A percentile compares a stretch with the other conserved stretches of the same genome.
Evolutionary conservation across 139 green algal species (phyloP).

Genomic region (Chlamydomonas sphaeroides): DNA sequence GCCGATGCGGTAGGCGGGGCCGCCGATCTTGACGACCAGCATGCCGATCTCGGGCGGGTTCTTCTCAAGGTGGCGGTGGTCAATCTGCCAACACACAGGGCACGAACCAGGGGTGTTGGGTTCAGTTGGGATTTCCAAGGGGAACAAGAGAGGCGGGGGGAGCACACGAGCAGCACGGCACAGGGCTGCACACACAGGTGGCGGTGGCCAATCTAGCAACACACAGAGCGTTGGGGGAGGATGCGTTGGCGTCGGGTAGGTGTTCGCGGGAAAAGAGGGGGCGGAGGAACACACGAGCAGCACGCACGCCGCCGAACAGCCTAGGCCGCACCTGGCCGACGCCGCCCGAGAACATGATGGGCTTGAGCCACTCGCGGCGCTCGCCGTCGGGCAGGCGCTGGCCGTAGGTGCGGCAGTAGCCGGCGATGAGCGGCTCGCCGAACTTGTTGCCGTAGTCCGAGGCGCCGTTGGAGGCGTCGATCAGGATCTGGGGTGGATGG

Average conservation of each 20-base stretch:
- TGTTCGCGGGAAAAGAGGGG: slow-evolving; percentile 46
- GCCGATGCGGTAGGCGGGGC: slow-evolving; percentile 98
- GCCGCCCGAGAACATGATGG: slow-evolving; percentile 96
- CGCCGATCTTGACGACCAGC: slow-evolving; percentile 99
- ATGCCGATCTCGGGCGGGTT: slow-evolving; percentile 83
- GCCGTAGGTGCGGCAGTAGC: slow-evolving; percentile 96
- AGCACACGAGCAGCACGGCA: too few species aligned
- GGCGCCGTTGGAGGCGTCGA: slow-evolving; percentile 97
- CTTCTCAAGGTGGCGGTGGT: slow-evolving; percentile 68
- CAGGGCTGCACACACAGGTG: too few species aligned
- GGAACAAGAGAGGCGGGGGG: too few species aligned
- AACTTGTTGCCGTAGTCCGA: slow-evolving; percentile 99
- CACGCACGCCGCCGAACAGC: neutral
- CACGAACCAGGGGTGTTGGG: too few species aligned
- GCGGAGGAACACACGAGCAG: too few species aligned
- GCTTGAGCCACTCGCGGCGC: slow-evolving; percentile 98
- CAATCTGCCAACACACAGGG: too few species aligned
- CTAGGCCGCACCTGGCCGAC: slow-evolving; percentile 42
- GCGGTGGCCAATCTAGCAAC: too few species aligned
- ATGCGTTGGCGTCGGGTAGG: too few species aligned
- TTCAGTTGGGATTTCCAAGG: too few species aligned
- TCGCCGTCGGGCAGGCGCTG: slow-evolving; percentile 84
- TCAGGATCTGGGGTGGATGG: slow-evolving; percentile 85
- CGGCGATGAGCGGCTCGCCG: slow-evolving; percentile 95
- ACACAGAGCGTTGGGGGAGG: too few species aligned